Conservation (phyloP, 2,329 filamentous ascomycete species). For the Hypoxylon sp. region DNA sequence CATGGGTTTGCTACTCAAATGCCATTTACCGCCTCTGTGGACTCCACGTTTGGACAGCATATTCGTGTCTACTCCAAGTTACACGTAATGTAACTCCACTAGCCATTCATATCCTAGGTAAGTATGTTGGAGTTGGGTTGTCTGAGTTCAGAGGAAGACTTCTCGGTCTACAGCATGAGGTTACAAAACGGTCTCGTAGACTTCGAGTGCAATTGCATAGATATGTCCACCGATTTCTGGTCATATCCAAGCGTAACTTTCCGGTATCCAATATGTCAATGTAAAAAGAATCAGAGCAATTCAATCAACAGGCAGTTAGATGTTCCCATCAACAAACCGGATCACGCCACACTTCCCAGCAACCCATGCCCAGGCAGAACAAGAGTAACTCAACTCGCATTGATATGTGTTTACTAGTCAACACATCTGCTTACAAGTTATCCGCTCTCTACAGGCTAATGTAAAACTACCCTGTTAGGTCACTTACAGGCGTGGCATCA, state of each 20-base stretch:
- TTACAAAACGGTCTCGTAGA: background rate
- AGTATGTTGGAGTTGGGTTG: background rate
- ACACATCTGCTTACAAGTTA: no score
- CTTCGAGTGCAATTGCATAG: background rate
- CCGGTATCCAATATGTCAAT: no score
- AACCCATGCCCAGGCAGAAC: no score
- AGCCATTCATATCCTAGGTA: slow-evolving; percentile 22
- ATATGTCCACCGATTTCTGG: no score
- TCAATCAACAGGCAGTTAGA: background rate
- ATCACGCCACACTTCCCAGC: background rate
- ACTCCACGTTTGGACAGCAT: slow-evolving; percentile 26
- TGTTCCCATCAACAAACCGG: background rate
- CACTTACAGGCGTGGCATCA: no score
- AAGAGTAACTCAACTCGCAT: no score
- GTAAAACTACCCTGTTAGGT: no score
- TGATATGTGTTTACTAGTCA: no score
- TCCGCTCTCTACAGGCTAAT: no score
- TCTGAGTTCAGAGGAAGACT: slow-evolving; percentile 26
- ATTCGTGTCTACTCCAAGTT: slow-evolving; percentile 29
- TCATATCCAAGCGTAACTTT: no score
- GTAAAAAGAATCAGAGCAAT: no score
- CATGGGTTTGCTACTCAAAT: slow-evolving; percentile 13
- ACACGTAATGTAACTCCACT: slow-evolving; percentile 2
- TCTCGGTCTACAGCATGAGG: slow-evolving; percentile 25
- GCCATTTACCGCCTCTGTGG: slow-evolving; percentile 27